Percentiles rank a stretch among this genome's conserved stretches.
Conservation (phyloP, 495 filamentous ascomycete genomes). For the Trichoderma reesei region DNA sequence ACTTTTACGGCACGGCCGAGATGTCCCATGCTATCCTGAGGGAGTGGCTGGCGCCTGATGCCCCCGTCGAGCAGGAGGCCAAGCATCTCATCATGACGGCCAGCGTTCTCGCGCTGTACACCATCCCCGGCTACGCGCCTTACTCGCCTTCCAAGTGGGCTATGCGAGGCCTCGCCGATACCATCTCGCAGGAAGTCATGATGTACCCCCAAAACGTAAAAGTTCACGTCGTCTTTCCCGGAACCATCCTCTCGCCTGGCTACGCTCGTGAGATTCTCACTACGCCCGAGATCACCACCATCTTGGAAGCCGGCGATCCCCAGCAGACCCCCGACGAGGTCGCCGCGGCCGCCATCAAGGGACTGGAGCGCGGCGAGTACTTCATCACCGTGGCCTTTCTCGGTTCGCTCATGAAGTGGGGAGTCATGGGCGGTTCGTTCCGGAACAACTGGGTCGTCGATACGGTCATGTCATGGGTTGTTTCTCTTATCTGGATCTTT, state of each 20-base stretch:
- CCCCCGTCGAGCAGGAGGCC: constrained; percentile 30
- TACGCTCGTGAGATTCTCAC: constrained; percentile 66
- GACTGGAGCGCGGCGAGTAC: constrained; percentile 72
- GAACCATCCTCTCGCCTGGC: constrained; percentile 67
- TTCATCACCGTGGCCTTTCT: constrained; percentile 62
- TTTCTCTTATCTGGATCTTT: constrained; percentile 51
- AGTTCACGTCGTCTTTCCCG: constrained; percentile 78
- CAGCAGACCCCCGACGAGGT: constrained; percentile 70
- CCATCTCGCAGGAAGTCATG: constrained; percentile 70
- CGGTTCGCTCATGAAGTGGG: constrained; percentile 58
- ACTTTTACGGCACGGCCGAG: constrained; percentile 85
- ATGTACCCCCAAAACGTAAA: constrained; percentile 68
- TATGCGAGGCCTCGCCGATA: constrained; percentile 72
- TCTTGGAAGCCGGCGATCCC: constrained; percentile 73
- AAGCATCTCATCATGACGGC: constrained; percentile 85
- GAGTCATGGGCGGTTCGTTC: constrained; percentile 43
- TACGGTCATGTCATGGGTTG: constrained; percentile 36
- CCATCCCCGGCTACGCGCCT: constrained; percentile 72
- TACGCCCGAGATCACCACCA: constrained; percentile 73
- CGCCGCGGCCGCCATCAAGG: constrained; percentile 56
- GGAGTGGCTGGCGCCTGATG: constrained; percentile 47
- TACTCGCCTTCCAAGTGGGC: constrained; percentile 85
- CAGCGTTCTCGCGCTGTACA: constrained; percentile 63
- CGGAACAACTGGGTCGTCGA: constrained; percentile 53
- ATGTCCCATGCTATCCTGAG: constrained; percentile 63